A percentile compares a stretch with the other conserved stretches of the same genome.
phyloP scores from a whole-genome alignment of 345 rosid species.

The Trapa incisa region DNA sequence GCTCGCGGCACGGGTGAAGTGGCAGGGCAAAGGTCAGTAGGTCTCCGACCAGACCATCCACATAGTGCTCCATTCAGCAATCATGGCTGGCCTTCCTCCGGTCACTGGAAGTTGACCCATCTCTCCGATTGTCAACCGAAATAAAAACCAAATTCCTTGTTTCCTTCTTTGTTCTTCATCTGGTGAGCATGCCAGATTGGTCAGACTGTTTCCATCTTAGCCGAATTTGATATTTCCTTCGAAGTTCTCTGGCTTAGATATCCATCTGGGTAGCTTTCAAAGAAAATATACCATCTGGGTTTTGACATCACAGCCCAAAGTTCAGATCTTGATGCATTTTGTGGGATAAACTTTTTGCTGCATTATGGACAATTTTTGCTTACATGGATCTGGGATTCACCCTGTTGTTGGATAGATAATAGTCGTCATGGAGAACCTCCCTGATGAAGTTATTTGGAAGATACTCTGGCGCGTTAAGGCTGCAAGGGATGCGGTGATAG shows the following conservation, averaged over 20 bases:
- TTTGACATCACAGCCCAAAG: not conserved
- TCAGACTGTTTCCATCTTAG: not conserved
- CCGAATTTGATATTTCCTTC: not conserved
- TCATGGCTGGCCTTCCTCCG: not conserved
- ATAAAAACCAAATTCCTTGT: not conserved
- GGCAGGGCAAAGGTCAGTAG: not conserved
- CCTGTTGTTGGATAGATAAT: not conserved
- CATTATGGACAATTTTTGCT: not conserved
- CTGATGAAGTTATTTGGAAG: slow-evolving; percentile 83
- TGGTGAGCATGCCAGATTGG: slow-evolving; percentile 1
- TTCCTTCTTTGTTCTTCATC: not conserved
- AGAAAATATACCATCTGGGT: too few relatives aligned
- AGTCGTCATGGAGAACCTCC: slow-evolving; percentile 55
- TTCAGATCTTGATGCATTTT: not conserved
- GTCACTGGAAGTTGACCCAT: not conserved
- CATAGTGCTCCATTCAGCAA: not conserved
- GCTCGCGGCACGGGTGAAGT: not conserved
- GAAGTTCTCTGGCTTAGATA: not conserved
- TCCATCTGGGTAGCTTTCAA: not conserved
- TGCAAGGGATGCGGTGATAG: slow-evolving; percentile 73
- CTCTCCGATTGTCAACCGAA: not conserved
- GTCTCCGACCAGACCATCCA: not conserved
- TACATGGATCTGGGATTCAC: not conserved
- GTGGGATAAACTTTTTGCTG: not conserved
- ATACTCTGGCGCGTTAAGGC: slow-evolving; percentile 67